phyloP scores from a whole-genome alignment of 2,329 filamentous ascomycete species.

The Polytolypa hystricis region DNA sequence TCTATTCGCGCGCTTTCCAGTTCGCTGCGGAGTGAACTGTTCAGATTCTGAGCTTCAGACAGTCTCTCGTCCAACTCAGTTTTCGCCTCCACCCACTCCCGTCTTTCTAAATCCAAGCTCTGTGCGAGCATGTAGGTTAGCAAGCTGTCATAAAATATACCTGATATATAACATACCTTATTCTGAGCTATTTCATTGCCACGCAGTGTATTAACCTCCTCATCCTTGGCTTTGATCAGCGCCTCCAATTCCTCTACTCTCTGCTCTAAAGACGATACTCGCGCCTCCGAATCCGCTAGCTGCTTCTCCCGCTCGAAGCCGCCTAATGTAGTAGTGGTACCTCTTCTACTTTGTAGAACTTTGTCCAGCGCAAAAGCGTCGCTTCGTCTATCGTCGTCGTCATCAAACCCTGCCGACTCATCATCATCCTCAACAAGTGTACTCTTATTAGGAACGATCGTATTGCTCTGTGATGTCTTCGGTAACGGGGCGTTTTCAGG shows the following conservation, averaged over 20 bases:
- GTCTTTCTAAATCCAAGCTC: constrained; percentile 51
- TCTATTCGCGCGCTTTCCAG: constrained; percentile 61
- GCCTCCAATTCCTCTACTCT: constrained; percentile 64
- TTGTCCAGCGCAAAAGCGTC: constrained; percentile 54
- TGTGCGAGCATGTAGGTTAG: constrained; percentile 16
- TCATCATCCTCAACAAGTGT: constrained; percentile 96
- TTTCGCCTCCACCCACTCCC: constrained; percentile 53
- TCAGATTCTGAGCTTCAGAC: constrained; percentile 62
- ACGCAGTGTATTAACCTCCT: constrained; percentile 51
- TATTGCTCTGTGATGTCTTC: constrained; percentile 89
- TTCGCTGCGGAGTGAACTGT: constrained; percentile 67
- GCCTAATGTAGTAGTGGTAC: constrained; percentile 39
- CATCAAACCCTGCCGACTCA: constrained; percentile 46
- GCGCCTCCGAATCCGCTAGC: constrained; percentile 66
- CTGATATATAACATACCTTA: constrained; percentile 24
- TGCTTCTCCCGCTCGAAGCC: constrained; percentile 53
- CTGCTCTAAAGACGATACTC: constrained; percentile 62
- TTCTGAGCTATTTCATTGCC: constrained; percentile 47
- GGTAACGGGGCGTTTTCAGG: constrained; percentile 57
- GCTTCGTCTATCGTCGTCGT: constrained; percentile 46
- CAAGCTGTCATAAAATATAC: constrained; percentile 6
- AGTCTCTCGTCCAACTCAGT: constrained; percentile 61
- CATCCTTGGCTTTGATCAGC: constrained; percentile 58
- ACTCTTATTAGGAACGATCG: constrained; percentile 94
- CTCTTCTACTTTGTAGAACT: constrained; percentile 34